These are phyloP conservation scores for Oropetium thomaeum DNA, from an alignment of 176 grass and related monocot species.

Conservation along the genomic window DNA sequence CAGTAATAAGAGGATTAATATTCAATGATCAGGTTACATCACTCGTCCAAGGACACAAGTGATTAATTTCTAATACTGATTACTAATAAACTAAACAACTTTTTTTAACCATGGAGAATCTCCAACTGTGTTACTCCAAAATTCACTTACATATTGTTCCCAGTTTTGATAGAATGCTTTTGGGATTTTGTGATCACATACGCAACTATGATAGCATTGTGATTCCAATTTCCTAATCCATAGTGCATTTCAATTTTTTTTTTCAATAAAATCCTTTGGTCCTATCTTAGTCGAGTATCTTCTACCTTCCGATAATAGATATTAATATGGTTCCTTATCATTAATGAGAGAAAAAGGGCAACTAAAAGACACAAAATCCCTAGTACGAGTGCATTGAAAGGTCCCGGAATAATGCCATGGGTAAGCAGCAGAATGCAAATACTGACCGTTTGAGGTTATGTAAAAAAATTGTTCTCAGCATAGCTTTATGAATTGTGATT, in stretches of 20 bases:
- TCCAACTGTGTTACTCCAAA: neutral
- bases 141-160: neutral
- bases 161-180: neutral
- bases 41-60: neutral
- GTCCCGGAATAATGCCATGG: neutral
- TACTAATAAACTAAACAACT: neutral
- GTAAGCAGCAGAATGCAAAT: neutral
- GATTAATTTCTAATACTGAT: neutral
- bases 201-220: neutral
- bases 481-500: neutral
- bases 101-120: neutral
- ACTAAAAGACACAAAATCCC: neutral
- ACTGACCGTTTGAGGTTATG: neutral
- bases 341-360: neutral
- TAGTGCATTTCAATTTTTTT: neutral
- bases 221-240: neutral
- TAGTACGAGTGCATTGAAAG: neutral
- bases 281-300: neutral
- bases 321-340: neutral
- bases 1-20: neutral
- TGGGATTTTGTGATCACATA: neutral
- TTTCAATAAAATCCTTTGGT: neutral
- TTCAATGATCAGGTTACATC: neutral
- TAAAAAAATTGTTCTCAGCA: neutral
- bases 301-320: neutral